Evolutionary conservation across 441 rosid species (phyloP).

Genomic region (Erodium chrysanthum): DNA sequence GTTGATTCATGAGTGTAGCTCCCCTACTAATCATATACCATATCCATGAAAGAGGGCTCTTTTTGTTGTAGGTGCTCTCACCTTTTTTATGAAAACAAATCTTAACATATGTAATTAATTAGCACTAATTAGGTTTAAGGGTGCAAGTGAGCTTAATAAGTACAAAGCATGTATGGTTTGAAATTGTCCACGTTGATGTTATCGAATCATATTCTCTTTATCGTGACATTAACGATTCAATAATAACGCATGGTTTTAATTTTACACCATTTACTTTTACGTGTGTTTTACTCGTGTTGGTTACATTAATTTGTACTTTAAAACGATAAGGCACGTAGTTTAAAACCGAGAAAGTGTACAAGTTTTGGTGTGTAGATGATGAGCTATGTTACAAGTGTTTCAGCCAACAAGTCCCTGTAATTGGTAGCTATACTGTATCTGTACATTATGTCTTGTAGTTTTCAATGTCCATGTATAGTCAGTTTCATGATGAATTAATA

Average conservation of each 20-base stretch:
- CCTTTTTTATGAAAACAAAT: not conserved
- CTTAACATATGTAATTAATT: not conserved
- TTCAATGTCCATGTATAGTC: not conserved
- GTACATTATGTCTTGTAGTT: not conserved
- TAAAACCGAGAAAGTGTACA: not conserved
- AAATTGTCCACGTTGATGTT: not conserved
- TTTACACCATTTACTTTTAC: too few relatives aligned
- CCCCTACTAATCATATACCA: too few relatives aligned
- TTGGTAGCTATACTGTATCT: not conserved
- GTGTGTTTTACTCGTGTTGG: too few relatives aligned
- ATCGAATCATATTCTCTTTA: not conserved
- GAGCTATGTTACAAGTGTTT: not conserved
- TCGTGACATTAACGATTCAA: too few relatives aligned
- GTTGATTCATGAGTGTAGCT: too few relatives aligned
- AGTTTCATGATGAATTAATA: not conserved
- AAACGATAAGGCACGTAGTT: too few relatives aligned
- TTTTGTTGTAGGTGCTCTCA: not conserved
- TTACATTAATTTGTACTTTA: too few relatives aligned
- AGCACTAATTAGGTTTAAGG: not conserved
- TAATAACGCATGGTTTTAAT: too few relatives aligned
- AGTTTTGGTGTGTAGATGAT: not conserved
- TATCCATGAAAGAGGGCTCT: not conserved
- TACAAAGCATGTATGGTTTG: not conserved
- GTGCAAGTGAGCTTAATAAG: not conserved
- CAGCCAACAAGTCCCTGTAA: not conserved